These are phyloP conservation scores for Rhodocollybia butyracea DNA, from an alignment of 768 basidiomycete species.

Conservation along the genomic window DNA sequence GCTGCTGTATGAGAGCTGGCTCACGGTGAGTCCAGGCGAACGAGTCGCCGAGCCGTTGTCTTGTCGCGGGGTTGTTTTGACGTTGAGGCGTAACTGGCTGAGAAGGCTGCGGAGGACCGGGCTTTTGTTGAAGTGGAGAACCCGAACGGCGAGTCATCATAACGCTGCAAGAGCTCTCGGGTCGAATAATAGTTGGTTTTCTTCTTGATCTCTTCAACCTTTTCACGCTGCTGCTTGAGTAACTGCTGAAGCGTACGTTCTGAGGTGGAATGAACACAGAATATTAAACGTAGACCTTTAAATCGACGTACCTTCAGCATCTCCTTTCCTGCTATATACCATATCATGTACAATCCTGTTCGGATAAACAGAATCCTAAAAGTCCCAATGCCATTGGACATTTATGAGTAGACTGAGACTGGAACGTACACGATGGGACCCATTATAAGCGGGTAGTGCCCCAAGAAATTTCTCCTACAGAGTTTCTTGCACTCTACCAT, in stretches of 20 bases:
- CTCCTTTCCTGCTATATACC: slow-evolving; percentile 79
- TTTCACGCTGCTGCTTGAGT: slow-evolving; percentile 74
- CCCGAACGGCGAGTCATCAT: slow-evolving; percentile 59
- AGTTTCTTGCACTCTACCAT: slow-evolving; percentile 22
- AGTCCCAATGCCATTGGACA: background rate
- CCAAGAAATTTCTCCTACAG: slow-evolving; percentile 41
- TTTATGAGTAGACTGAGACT: background rate
- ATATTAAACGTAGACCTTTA: background rate
- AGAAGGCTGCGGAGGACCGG: slow-evolving; percentile 26
- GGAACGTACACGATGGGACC: slow-evolving; percentile 76
- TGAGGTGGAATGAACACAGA: slow-evolving; percentile 24
- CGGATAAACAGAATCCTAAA: slow-evolving; percentile 68
- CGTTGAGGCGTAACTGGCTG: slow-evolving; percentile 11
- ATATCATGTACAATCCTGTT: slow-evolving; percentile 79
- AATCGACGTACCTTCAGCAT: slow-evolving; percentile 66
- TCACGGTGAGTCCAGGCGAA: slow-evolving; percentile 14
- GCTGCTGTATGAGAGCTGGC: slow-evolving; percentile 25
- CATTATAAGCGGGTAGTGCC: slow-evolving; percentile 56
- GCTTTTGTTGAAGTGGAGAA: slow-evolving; percentile 35
- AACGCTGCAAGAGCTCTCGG: slow-evolving; percentile 83
- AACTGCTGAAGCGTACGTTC: slow-evolving; percentile 77
- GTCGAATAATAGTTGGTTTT: slow-evolving; percentile 96
- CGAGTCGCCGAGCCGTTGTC: slow-evolving; percentile 17
- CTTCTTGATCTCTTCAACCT: slow-evolving; percentile 95
- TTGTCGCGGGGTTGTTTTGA: slow-evolving; percentile 21